Evolutionary conservation across 78 protist species (phyloP), one percentile per base, ranked within the genome.

Genomic region (Chrysochromulina tobinii): DNA sequence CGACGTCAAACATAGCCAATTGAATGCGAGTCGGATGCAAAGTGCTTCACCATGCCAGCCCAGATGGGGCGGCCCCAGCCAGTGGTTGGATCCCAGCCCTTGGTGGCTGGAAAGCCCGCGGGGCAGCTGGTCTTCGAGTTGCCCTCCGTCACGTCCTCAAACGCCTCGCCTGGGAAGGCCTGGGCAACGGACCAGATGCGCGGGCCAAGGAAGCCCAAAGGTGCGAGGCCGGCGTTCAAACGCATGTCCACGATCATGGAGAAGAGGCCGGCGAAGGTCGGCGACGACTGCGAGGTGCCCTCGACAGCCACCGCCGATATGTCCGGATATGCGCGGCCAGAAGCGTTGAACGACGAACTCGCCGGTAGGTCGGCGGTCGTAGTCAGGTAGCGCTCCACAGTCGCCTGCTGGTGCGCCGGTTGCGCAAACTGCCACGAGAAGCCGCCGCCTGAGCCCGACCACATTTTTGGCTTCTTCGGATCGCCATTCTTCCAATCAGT

Each of bases 41-140:
- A 86, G 64, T 86, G 72, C 17, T 57, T 86, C n/a, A 18, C 9
- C 20, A 86, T 12, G 69, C 89, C 89, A 14, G 14, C 55, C 89
- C 89, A 86, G 12, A 58, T 38, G 21, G 72, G 67, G 25, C 89
- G 64, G 57, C 89, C 89, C 55, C 57, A 61, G 15, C 89, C 89
- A 9, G 89, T 86, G 58, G 55, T 9, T 18, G 89, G 89, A 61
- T 86, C 89, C 89, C 89, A 86, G 21, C 89, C 87, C 20, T 81
- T 50, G 48, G 87, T 12, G 12, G 87, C 57, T 5, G 87, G 87
- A 58, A 81, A 81, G 48, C 87, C 87, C 15, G 9, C 1, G 58
- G 9, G 54, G 87, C 87, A 81, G 61, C 48, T 21, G 61, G 57
- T 57, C n/a, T 53, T 18, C 55, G 87, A 50, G 87, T 57, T 81